Evolutionary conservation across 805 yeast species (phyloP).

Genomic region (Saturnispora saitoi): DNA sequence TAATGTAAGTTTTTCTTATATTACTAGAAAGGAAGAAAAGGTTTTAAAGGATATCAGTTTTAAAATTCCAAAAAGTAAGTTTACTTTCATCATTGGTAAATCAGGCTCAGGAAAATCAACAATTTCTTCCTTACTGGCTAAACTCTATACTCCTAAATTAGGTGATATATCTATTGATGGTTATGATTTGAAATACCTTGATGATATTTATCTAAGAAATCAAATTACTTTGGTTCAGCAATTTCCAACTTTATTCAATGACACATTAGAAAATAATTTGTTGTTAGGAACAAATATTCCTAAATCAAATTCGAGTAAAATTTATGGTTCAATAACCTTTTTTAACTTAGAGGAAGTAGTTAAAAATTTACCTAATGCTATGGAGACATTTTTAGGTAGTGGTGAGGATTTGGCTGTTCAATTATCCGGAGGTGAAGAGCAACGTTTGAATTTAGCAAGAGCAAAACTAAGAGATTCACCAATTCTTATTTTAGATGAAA

Average conservation of each 20-base stretch:
- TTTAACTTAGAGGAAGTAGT: constrained; percentile 46
- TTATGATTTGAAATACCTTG: constrained; percentile 34
- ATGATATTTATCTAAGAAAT: constrained; percentile 44
- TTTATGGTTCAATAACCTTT: constrained; percentile 40
- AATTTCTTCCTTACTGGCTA: constrained; percentile 50
- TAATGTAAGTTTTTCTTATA: constrained; percentile 56
- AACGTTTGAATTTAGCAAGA: constrained; percentile 75
- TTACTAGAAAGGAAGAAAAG: constrained; percentile 39
- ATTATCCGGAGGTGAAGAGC: constrained; percentile 89
- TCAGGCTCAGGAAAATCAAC: constrained; percentile 97
- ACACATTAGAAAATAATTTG: constrained; percentile 55
- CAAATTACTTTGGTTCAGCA: constrained; percentile 73
- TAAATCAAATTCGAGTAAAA: constrained; percentile 22
- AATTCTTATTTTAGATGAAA: constrained; percentile 76
- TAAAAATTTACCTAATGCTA: constrained; percentile 41
- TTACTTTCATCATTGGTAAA: constrained; percentile 67
- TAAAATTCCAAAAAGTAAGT: constrained; percentile 34
- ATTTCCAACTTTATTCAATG: constrained; percentile 54
- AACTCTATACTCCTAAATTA: constrained; percentile 42
- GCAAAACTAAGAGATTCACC: constrained; percentile 70
- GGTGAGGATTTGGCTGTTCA: constrained; percentile 27
- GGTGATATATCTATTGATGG: constrained; percentile 62
- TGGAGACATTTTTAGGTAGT: constrained; percentile 39
- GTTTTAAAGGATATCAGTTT: constrained; percentile 44
- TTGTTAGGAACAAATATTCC: constrained; percentile 18